Base-by-base conservation (phyloP, 495 filamentous ascomycete genomes). In the Annulohypoxylon maeteangense region DNA sequence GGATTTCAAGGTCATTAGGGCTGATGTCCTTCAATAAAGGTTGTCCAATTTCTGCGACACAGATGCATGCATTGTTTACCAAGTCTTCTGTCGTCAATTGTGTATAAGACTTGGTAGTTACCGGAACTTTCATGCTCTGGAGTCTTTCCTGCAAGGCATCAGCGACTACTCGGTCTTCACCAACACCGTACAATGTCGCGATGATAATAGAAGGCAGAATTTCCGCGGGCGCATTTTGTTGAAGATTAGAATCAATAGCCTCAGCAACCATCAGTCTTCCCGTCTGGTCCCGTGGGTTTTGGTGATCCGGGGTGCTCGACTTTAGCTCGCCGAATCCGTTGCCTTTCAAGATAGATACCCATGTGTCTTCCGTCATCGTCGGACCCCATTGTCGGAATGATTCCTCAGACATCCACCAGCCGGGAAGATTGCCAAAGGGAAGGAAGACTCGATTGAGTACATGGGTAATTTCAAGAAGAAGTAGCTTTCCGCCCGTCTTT, bases 401-500 rank as follows among this genome's bases (percentile, higher is more conserved):
- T 29, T 51, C 47, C 29, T 51, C 47, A 29, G 47, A 51, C 47
- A 51, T 51, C 47, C 47, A 51, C 47, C 47, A 51, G 14, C 47
- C 47, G 16, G 47, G 47, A 7, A 51, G 47, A n/a, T 51, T 51
- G 11, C 47, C 47, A 16, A 51, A 51, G 6, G 47, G 47, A 14
- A 51, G 47, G 47, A 51, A 51, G 47, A 51, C 47, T 51, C 47
- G 47, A n/a, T 51, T 51, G 23, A 51, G 47, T 16, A 51, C 47
- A 23, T 51, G 47, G 0, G 47, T 51, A 14, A 51, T 51, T n/a
- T 51, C 47, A n/a, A 51, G 47, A n/a, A 51, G 47, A 31, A 51
- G 47, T 0, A 51, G 23, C 6, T 51, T 51, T 51, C 47, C 47
- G 4, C 47, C 47, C 1, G 47, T 51, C 77, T 7, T 58, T 70